A percentile compares a stretch with the other conserved stretches of the same genome.
Evolutionary conservation across 352 stramenopile genomes (phyloP).

Genomic region (Pythium vanterpoolii): DNA sequence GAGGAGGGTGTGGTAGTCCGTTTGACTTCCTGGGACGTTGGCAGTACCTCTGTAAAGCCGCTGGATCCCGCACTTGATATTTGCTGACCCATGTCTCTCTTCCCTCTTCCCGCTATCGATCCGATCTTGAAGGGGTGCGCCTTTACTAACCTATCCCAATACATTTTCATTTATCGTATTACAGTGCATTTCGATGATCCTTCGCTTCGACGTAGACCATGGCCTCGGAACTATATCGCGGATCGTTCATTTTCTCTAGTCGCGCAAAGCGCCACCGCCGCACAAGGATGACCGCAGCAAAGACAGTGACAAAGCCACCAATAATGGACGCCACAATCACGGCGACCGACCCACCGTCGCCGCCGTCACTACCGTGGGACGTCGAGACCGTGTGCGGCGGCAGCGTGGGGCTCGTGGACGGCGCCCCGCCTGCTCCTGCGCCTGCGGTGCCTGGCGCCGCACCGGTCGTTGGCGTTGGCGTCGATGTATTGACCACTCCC

Average conservation of each 20-base stretch:
- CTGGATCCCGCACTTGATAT: slow-evolving; percentile 2
- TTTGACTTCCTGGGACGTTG: neutral
- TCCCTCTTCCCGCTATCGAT: neutral
- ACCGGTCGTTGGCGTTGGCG: neutral
- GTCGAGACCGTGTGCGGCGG: neutral
- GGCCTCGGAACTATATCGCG: slow-evolving; percentile 27
- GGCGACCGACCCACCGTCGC: slow-evolving; percentile 8
- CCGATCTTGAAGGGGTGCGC: neutral
- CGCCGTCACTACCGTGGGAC: neutral
- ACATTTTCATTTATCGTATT: neutral
- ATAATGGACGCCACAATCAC: slow-evolving; percentile 19
- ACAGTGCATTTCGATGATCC: neutral
- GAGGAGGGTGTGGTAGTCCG: neutral
- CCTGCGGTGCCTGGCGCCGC: neutral
- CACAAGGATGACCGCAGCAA: slow-evolving; percentile 23
- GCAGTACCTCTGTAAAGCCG: slow-evolving; percentile 32
- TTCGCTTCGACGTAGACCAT: slow-evolving; percentile 27
- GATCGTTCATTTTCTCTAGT: slow-evolving; percentile 13
- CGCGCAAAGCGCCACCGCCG: slow-evolving; percentile 7
- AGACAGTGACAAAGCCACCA: slow-evolving; percentile 20
- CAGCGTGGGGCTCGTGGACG: too few relatives aligned
- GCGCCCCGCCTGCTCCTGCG: too few relatives aligned
- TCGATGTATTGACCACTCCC: neutral
- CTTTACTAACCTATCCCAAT: neutral
- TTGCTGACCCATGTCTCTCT: slow-evolving; percentile 26